Evolutionary conservation across 495 filamentous ascomycete species (phyloP), one percentile per base, ranked within the genome.

Genomic region (Podospora comata): DNA sequence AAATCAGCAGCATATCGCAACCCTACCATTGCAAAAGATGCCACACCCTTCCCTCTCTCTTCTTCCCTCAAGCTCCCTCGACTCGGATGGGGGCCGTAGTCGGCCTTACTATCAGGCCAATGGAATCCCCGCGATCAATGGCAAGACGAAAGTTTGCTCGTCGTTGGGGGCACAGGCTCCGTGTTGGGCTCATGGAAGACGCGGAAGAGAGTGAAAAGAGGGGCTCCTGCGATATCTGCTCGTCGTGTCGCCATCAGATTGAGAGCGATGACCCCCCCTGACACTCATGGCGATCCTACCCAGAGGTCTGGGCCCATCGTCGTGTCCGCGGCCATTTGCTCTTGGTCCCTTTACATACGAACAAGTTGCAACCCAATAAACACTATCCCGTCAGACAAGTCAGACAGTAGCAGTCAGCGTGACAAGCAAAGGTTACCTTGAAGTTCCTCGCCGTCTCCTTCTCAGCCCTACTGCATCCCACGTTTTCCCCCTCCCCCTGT

Each of bases 401-500:
- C 56, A 32, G 20, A 27, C 9, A 61, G 23, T 1, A 61, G 23
- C n/a, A 61, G 59, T 61, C 59, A 61, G 59, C 59, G 30, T 58
- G 56, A 58, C 56, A 58, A 20, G 19, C 6, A 58, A 58, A n/a
- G n/a, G 23, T 20, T 58, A 27, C n/a, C 23, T 58, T 58, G 16
- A 20, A n/a, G 30, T 18, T 61, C 59, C 30, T 32, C 30, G 19
- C 16, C 3, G n/a, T 61, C 59, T 32, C 61, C 7, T 48, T 60
- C 66, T 68, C 66, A 68, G 66, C 61, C 66, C 61, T 68, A 68
- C 61, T 64, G 5, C 32, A 54, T 20, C 18, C 48, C 54, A 61
- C 60, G 67, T 60, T 39, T 48, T 11, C 9, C 39, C 15, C 39
- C 15, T 48, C 39, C 39, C 39, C 39, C 30, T 32, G 30, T 19